phyloP scores from a whole-genome alignment of 768 basidiomycete species.

The Lactifluus hygrophoroides region DNA sequence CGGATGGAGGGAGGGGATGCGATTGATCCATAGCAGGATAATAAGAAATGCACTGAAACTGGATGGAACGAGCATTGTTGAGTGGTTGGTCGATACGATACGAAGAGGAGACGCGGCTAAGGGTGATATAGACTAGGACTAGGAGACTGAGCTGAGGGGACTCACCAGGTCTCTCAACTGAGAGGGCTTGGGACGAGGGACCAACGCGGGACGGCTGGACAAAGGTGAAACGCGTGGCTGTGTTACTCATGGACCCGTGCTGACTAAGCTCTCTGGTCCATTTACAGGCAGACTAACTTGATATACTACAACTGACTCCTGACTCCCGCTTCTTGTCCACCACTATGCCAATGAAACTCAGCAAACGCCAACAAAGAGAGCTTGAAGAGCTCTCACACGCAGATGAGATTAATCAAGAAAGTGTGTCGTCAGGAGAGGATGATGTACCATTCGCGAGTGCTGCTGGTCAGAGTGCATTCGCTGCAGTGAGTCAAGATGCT shows the following conservation, averaged over 20 bases:
- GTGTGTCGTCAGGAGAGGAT: constrained; percentile 18
- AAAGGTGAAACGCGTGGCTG: constrained; percentile 16
- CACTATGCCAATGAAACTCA: constrained; percentile 62
- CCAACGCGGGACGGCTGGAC: constrained; percentile 17
- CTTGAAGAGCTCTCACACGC: constrained; percentile 68
- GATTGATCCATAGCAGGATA: constrained; percentile 10
- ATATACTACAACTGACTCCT: too few relatives aligned
- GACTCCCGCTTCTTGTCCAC: not conserved
- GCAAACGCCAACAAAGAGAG: constrained; percentile 82
- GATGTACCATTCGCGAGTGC: constrained; percentile 15
- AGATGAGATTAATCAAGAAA: constrained; percentile 32
- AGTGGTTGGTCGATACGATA: constrained; percentile 4
- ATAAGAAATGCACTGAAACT: not conserved
- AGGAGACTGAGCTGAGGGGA: not conserved
- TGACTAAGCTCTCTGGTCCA: constrained; percentile 3
- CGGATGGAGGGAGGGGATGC: constrained; percentile 2
- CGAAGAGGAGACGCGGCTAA: constrained; percentile 1
- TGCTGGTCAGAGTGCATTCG: constrained; percentile 13
- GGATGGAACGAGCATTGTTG: constrained; percentile 5
- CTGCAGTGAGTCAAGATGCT: constrained; percentile 13
- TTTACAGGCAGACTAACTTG: too few relatives aligned
- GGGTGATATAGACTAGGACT: not conserved
- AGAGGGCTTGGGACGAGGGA: constrained; percentile 11
- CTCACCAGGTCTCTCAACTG: constrained; percentile 11
- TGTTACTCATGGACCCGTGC: constrained; percentile 15